Percentiles rank a stretch among this genome's conserved stretches.
These are phyloP conservation scores for Polytolypa hystricis DNA, from an alignment of 2,329 filamentous ascomycete species.

Conservation along the genomic window DNA sequence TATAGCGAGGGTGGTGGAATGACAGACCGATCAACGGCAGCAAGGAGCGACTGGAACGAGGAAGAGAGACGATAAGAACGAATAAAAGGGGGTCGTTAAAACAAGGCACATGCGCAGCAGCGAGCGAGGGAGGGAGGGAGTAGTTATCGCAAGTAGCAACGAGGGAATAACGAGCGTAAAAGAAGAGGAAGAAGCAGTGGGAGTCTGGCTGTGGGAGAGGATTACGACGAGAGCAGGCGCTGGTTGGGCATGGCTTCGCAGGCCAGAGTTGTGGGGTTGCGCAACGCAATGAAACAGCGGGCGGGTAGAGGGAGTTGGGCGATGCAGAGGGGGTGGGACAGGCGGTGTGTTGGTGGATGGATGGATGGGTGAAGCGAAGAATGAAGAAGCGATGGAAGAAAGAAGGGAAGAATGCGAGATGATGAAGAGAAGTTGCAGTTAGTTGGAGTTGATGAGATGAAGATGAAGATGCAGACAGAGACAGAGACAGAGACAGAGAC, in stretches of 20 bases:
- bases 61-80: background rate
- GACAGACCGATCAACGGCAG: slow-evolving; percentile 7
- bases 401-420: slow-evolving; percentile 11
- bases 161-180: background rate
- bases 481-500: slow-evolving; percentile 7
- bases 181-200: background rate
- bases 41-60: background rate
- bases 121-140: background rate
- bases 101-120: background rate
- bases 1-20: slow-evolving; percentile 7
- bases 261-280: too few species aligned
- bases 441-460: slow-evolving; percentile 15
- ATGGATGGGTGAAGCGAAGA: background rate
- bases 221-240: background rate
- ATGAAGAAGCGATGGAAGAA: background rate
- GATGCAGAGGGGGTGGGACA: background rate
- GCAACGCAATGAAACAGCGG: too few species aligned
- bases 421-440: slow-evolving; percentile 12
- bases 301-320: background rate
- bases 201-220: background rate
- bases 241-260: too few species aligned
- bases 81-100: too few species aligned
- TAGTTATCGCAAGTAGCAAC: background rate
- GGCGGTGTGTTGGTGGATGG: background rate
- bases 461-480: slow-evolving; percentile 2